Evolutionary conservation across 1,284 basidiomycete species (phyloP), one percentile per base, ranked within the genome.

Genomic region (Tilletia setariae): DNA sequence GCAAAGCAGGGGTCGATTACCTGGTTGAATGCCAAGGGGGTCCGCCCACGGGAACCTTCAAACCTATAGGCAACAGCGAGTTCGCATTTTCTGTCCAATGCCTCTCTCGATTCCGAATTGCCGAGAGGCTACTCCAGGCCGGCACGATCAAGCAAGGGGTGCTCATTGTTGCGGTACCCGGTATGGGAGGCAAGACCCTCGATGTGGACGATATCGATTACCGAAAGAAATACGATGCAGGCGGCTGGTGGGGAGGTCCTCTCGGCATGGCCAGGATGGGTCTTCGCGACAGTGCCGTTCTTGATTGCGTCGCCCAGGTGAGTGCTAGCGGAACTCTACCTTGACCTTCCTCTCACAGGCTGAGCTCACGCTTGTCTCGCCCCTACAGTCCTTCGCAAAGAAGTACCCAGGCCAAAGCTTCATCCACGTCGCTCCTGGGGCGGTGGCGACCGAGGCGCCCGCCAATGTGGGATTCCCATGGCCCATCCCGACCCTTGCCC

Each of bases 51-150:
- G 63, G 67, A 23, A 23, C n/a, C 30, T 46, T 56, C 61, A 64
- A 68, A 62, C 67, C 67, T 11, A 40, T 19, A 3, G 65, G 68
- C 0, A 74, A 76, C 9, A 68, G 75, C 67, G 83, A 83, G 30
- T 63, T 64, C 6, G 78, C 80, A 53, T 84, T 83, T 43, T 76
- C 82, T 23, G 79, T 84, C 21, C 82, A 84, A 65, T 76, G 77
- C 8, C 72, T 84, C 15, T 82, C 80, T 8, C 80, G 83, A 13
- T 81, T 83, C 65, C 79, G 78, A 0, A 67, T 84, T 42, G 80
- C 79, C 13, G 77, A 82, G 59, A 68, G 76, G 3, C 76, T 84
- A 42, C 74, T 81, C 6, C 71, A 79, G 49, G 67, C 72, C 0
- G 76, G 75, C 8, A 76, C 76, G 8, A 72, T 84, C 69, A 83